phyloP scores from a whole-genome alignment of 129 eudicot species.

The Pulicaria dysenterica region DNA sequence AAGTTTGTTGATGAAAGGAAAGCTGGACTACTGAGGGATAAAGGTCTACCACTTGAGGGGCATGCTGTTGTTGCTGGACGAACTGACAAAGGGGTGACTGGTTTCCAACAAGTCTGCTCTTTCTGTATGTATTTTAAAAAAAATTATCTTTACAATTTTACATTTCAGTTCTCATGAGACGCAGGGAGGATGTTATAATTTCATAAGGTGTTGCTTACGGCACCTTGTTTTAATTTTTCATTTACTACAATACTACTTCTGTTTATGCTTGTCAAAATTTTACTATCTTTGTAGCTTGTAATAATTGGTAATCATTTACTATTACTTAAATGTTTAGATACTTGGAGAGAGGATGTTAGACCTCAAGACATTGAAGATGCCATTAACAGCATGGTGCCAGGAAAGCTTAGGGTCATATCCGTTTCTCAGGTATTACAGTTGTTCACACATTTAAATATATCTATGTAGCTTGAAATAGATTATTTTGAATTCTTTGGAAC shows the following conservation, averaged over 20 bases:
- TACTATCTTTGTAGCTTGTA: slow-evolving; percentile 22
- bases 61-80: slow-evolving; percentile 84
- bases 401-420: slow-evolving; percentile 69
- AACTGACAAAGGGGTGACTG: slow-evolving; percentile 97
- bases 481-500: background rate
- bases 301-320: slow-evolving; percentile 1
- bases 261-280: slow-evolving; percentile 13
- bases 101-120: slow-evolving; percentile 87
- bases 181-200: background rate
- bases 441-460: background rate
- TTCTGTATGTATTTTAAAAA: slow-evolving; percentile 59
- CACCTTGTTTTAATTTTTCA: background rate
- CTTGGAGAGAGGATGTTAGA: slow-evolving; percentile 85
- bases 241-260: background rate
- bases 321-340: slow-evolving; percentile 56
- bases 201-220: background rate
- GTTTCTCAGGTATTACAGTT: slow-evolving; percentile 58
- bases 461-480: background rate
- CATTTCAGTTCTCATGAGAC: background rate
- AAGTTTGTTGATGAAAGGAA: slow-evolving; percentile 88
- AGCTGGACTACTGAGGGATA: slow-evolving; percentile 60
- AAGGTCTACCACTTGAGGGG: slow-evolving; percentile 83
- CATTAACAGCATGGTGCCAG: slow-evolving; percentile 59
- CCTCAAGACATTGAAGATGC: slow-evolving; percentile 67
- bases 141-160: background rate